Evolutionary conservation across 768 basidiomycete species (phyloP).

Genomic region (Auricularia cornea): DNA sequence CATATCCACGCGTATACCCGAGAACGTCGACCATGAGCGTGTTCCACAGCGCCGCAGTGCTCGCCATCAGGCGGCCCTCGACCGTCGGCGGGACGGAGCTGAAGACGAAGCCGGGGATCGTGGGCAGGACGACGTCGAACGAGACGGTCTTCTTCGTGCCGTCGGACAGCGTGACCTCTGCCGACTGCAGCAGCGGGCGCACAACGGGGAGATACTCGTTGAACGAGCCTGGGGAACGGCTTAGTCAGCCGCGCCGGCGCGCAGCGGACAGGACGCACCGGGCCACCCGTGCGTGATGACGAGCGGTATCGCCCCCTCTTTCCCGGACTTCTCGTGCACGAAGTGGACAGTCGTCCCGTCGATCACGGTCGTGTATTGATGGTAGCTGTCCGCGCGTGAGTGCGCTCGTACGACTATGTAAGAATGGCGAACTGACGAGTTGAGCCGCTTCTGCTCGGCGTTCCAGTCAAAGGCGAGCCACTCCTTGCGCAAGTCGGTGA

Average conservation of each 20-base stretch:
- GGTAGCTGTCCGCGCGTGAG: too few relatives aligned
- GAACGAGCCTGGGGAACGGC: background rate
- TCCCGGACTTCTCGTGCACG: constrained; percentile 5
- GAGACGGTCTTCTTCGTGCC: background rate
- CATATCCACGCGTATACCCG: constrained; percentile 15
- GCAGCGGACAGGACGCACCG: background rate
- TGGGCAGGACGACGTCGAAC: constrained; percentile 8
- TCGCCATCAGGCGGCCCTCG: background rate
- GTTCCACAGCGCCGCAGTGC: constrained; percentile 20
- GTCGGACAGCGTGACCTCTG: background rate
- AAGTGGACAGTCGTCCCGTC: constrained; percentile 7
- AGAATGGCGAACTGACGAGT: too few relatives aligned
- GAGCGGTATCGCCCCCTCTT: constrained; percentile 2
- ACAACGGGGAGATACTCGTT: constrained; percentile 3
- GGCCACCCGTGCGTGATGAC: constrained; percentile 10
- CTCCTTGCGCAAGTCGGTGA: too few relatives aligned
- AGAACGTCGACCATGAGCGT: constrained; percentile 21
- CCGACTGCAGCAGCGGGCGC: background rate
- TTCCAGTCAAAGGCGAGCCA: too few relatives aligned
- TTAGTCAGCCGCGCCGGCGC: background rate
- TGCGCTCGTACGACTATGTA: too few relatives aligned
- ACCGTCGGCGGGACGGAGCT: constrained; percentile 15
- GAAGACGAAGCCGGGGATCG: constrained; percentile 16
- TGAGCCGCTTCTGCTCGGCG: too few relatives aligned
- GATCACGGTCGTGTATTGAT: constrained; percentile 4